Percentiles rank a stretch among this genome's conserved stretches.
Conservation (phyloP, 2,329 filamentous ascomycete species). For the Cladophialophora bantiana region DNA sequence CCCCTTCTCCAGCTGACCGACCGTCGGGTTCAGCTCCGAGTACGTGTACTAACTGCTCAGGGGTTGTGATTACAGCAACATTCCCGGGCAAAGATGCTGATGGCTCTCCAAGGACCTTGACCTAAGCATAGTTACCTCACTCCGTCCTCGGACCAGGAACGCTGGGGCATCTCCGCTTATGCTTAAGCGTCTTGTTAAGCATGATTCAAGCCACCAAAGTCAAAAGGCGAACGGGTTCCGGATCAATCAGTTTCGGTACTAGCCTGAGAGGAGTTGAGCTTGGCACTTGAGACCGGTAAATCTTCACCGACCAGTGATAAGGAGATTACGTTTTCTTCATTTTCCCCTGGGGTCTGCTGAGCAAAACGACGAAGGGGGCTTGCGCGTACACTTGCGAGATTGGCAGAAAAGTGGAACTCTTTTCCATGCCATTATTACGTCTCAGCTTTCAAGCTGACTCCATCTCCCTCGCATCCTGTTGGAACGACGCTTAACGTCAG, state of each 20-base stretch:
- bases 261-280: background rate
- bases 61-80: background rate
- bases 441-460: background rate
- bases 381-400: conserved; percentile 1
- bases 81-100: background rate
- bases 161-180: conserved; percentile 20
- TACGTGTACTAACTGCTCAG: background rate
- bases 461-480: background rate
- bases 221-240: conserved; percentile 15
- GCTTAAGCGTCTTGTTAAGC: conserved; percentile 38
- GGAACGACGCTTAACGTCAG: background rate
- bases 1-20: background rate
- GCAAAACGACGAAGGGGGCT: background rate
- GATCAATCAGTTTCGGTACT: conserved; percentile 17
- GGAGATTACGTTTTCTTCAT: conserved; percentile 15
- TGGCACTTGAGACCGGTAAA: conserved; percentile 3
- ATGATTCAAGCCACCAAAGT: conserved; percentile 37
- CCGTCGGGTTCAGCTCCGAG: background rate
- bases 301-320: conserved; percentile 15
- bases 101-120: background rate
- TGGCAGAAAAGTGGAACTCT: background rate
- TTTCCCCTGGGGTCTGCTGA: background rate
- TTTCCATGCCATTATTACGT: background rate
- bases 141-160: background rate
- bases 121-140: background rate